A percentile compares a stretch with the other conserved stretches of the same genome.
Conservation (phyloP, 2,329 filamentous ascomycete genomes). For the Apiospora arundinis region DNA sequence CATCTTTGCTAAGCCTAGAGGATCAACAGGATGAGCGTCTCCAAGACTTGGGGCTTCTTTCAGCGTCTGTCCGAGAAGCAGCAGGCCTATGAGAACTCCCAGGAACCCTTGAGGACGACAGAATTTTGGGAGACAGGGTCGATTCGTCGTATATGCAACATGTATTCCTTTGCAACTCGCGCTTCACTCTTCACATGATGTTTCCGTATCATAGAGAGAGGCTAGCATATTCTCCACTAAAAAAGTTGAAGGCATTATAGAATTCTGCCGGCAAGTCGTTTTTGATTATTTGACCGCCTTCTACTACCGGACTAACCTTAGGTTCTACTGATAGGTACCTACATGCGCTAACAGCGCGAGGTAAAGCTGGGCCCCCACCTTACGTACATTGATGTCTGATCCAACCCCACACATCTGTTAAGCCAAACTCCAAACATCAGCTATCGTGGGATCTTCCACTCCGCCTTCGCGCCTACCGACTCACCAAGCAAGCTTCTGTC, state of each 20-base stretch:
- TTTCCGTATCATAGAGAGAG: background rate
- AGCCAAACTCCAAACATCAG: slow-evolving; percentile 13
- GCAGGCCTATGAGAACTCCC: background rate
- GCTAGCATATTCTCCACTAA: background rate
- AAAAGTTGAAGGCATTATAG: background rate
- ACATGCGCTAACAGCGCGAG: too few relatives aligned
- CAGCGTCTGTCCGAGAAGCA: background rate
- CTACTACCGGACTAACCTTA: background rate
- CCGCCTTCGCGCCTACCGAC: background rate
- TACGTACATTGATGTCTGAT: background rate
- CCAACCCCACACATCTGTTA: background rate
- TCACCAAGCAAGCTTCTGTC: background rate
- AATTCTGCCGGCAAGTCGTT: slow-evolving; percentile 8
- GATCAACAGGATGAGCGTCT: background rate
- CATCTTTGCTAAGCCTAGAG: slow-evolving; percentile 3
- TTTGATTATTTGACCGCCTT: slow-evolving; percentile 5
- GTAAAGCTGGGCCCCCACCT: background rate
- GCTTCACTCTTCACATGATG: slow-evolving; percentile 1
- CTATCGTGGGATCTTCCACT: slow-evolving; percentile 12
- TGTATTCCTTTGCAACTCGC: background rate
- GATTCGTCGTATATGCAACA: background rate
- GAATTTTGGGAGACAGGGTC: background rate
- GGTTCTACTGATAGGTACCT: background rate
- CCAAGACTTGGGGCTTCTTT: too few relatives aligned
- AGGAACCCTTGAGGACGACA: background rate